phyloP scores from a whole-genome alignment of 441 rosid species.

The Populus hybrid region DNA sequence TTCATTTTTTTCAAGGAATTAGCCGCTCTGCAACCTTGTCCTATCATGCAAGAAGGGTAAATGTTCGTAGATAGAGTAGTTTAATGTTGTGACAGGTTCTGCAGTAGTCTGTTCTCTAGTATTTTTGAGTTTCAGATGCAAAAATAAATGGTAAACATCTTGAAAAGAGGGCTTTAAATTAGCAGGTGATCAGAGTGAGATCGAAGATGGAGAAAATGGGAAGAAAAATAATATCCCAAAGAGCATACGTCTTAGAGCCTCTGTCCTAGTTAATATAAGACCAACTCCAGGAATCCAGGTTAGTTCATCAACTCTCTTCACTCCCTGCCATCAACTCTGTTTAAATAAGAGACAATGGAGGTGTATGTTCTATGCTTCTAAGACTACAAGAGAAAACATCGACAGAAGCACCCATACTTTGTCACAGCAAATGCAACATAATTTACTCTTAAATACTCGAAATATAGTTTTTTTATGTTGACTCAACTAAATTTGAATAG shows the following conservation, averaged over 20 bases:
- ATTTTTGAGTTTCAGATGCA: neutral
- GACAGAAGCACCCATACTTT: no score
- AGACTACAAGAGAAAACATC: neutral
- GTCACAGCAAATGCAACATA: neutral
- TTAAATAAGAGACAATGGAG: no score
- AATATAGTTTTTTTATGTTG: no score
- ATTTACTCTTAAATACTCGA: no score
- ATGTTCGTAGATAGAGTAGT: neutral
- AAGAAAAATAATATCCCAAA: slow-evolving; percentile 26
- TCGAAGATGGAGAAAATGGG: slow-evolving; percentile 26
- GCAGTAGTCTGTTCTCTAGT: neutral
- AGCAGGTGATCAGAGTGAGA: slow-evolving; percentile 24
- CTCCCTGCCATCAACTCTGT: no score
- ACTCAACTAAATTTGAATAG: no score
- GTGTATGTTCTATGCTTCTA: no score
- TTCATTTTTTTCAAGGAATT: neutral
- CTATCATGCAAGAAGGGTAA: neutral
- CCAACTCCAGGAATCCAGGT: slow-evolving; percentile 71
- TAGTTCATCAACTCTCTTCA: neutral
- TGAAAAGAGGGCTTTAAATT: neutral
- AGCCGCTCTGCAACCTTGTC: slow-evolving; percentile 15
- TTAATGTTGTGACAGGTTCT: neutral
- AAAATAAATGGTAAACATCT: neutral
- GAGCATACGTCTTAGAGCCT: slow-evolving; percentile 50
- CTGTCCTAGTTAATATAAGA: slow-evolving; percentile 58